Conservation (phyloP, 2,329 filamentous ascomycete genomes). For the Myriosclerotinia duriaeana region DNA sequence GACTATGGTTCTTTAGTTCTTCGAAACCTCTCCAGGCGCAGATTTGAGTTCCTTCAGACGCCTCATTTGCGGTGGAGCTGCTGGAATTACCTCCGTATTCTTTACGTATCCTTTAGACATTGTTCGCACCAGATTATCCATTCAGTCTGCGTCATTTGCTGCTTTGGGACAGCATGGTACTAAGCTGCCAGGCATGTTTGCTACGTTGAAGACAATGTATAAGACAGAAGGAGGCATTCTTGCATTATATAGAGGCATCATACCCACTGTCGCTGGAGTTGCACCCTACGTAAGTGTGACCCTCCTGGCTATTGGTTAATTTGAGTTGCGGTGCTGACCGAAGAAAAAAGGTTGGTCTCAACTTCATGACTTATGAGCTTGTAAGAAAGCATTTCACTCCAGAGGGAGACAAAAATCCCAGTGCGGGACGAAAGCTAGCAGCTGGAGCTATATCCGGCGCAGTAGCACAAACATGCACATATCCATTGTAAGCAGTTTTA, state of each 20-base stretch:
- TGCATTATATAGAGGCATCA: constrained; percentile 90
- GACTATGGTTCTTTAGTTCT: constrained; percentile 53
- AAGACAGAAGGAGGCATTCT: constrained; percentile 80
- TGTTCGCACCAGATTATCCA: constrained; percentile 90
- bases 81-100: constrained; percentile 92
- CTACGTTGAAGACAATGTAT: constrained; percentile 80
- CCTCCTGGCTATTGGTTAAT: background rate
- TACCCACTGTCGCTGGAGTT: constrained; percentile 91
- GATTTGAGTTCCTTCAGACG: constrained; percentile 73
- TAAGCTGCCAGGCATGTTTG: constrained; percentile 89
- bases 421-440: constrained; percentile 73
- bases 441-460: constrained; percentile 94
- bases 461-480: constrained; percentile 95
- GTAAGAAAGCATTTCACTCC: constrained; percentile 81
- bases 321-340: constrained; percentile 14
- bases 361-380: constrained; percentile 98
- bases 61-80: constrained; percentile 84
- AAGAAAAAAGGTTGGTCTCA: constrained; percentile 72
- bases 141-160: constrained; percentile 94
- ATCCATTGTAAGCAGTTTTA: constrained; percentile 76
- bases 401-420: constrained; percentile 83
- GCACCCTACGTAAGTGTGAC: constrained; percentile 75
- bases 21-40: constrained; percentile 71
- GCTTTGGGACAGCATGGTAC: constrained; percentile 61
- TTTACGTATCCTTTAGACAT: constrained; percentile 97